Evolutionary conservation across 768 basidiomycete genomes (phyloP), one percentile per base, ranked within the genome.

Genomic region (Ramaria rubella): DNA sequence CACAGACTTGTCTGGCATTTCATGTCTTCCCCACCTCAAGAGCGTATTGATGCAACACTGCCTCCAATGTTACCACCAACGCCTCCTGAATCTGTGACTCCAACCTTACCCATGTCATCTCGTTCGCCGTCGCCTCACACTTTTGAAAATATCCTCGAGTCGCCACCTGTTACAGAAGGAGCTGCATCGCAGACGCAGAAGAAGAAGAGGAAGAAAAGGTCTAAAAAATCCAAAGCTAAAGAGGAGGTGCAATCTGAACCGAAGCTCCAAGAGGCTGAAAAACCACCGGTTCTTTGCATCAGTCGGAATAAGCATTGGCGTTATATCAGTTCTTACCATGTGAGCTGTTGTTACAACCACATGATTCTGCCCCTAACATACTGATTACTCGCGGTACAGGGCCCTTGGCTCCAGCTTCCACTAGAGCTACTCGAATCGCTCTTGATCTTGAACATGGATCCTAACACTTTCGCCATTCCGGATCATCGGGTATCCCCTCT

Each of bases 221-320:
- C 79, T 31, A 79, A 82, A 68, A 85, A 82, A 67, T 69, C 75
- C n/a, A 71, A 81, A 53, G 68, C 68, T 24, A 79, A 79, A 61
- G 74, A 78, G 36, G 63, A 68, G 48, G 59, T 69, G 19, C 61
- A 65, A 27, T 61, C 64, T 52, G 74, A 69, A 58, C 55, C 68
- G 31, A 63, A 67, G 52, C 67, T 64, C 21, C 63, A 62, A 44
- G 66, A 61, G 26, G 72, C 75, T 30, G 69, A 70, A 27, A 78
- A 79, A 27, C 81, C 81, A 15, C 77, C 85, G 0, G 81, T 87
- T 33, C 78, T 94, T 3, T 89, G 87, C 68, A 94, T 94, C 63
- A 90, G 87, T 72, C 81, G 92, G 62, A 93, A 94, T 74, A 94
- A 94, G 69, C 92, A 94, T 65, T 93, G 91, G 92, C 82, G 85